Percentiles rank a stretch among this genome's conserved stretches.
Conservation (phyloP, 805 yeast species). For the Sugiyamaella americana region DNA sequence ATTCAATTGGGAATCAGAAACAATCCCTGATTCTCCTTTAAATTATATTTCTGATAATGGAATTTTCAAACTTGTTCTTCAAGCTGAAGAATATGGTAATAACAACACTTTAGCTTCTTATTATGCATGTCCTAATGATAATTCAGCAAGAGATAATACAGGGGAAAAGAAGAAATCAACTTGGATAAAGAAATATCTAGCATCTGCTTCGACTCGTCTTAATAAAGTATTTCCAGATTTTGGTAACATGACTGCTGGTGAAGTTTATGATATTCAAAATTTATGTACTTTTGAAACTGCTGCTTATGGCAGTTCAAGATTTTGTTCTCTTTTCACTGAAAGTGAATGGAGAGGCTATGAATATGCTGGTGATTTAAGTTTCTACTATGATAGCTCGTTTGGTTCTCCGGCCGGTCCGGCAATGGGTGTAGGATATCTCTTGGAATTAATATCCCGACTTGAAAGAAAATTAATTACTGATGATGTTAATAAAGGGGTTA, state of each 20-base stretch:
- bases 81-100: conserved; percentile 27
- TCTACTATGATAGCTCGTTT: conserved; percentile 58
- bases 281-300: conserved; percentile 74
- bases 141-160: conserved; percentile 19
- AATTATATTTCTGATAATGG: conserved; percentile 11
- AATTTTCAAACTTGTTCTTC: conserved; percentile 30
- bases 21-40: conserved; percentile 14
- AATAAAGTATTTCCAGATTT: conserved; percentile 41
- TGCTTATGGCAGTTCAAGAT: conserved; percentile 59
- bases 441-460: conserved; percentile 36
- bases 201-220: conserved; percentile 51
- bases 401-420: conserved; percentile 55
- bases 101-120: conserved; percentile 38
- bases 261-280: conserved; percentile 47
- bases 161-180: conserved; percentile 17
- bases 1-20: background rate
- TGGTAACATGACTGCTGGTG: conserved; percentile 43
- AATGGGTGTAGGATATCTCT: conserved; percentile 55
- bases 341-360: conserved; percentile 59
- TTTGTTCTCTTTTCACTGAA: conserved; percentile 61
- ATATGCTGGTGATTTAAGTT: conserved; percentile 52
- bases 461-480: conserved; percentile 45
- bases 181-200: conserved; percentile 42
- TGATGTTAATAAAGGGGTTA: conserved; percentile 42
- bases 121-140: conserved; percentile 34